phyloP scores from a whole-genome alignment of 345 rosid genomes.

The Hevea brasiliensis region DNA sequence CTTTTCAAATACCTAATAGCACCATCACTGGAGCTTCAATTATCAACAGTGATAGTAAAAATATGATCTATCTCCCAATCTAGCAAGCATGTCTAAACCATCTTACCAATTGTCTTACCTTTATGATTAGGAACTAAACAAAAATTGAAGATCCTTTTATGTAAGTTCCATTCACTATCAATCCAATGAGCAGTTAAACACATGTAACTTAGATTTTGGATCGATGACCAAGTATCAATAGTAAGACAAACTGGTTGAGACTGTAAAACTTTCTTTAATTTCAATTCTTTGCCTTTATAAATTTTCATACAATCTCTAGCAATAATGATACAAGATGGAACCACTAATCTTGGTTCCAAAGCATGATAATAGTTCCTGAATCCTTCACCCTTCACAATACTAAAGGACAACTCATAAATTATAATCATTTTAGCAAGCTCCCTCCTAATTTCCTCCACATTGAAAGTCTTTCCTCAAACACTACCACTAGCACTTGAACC shows the following conservation, averaged over 20 bases:
- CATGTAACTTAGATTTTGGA: not conserved
- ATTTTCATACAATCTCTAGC: not conserved
- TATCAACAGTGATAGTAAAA: not conserved
- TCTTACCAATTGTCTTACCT: too few species aligned
- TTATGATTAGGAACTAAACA: not conserved
- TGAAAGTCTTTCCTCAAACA: too few species aligned
- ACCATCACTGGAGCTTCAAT: not conserved
- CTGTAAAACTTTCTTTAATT: not conserved
- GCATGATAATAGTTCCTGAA: too few species aligned
- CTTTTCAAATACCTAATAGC: not conserved
- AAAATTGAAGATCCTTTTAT: conserved; percentile 16
- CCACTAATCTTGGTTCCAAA: not conserved
- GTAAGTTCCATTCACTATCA: conserved; percentile 5
- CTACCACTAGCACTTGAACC: too few species aligned
- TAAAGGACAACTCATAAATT: too few species aligned
- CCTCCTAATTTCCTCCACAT: too few species aligned
- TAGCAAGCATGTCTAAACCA: not conserved
- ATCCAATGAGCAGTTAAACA: not conserved
- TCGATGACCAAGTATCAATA: not conserved
- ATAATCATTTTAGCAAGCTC: too few species aligned
- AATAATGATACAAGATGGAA: not conserved
- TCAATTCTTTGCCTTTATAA: too few species aligned
- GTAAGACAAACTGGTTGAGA: not conserved
- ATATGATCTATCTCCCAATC: conserved; percentile 8
- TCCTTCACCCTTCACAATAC: not conserved